Evolutionary conservation across 169 alveolate genomes (phyloP).

Genomic region (Plasmodium adleri): DNA sequence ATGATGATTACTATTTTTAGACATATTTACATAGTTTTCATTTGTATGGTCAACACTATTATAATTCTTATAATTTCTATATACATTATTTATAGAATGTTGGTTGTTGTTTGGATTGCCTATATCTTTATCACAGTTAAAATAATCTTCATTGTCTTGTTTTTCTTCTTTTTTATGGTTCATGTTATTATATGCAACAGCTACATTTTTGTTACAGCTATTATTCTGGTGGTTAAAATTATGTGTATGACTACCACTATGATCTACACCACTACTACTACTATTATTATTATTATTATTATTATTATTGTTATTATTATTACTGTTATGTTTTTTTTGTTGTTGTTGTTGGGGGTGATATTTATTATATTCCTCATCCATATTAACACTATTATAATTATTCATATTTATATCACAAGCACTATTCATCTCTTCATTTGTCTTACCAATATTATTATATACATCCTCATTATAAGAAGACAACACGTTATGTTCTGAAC

Average conservation of each 20-base stretch:
- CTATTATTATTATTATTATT: not conserved
- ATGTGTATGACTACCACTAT: not conserved
- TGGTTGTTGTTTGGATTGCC: slow-evolving; percentile 1
- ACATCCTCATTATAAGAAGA: too few relatives aligned
- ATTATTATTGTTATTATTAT: not conserved
- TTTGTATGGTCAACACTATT: not conserved
- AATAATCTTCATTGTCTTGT: slow-evolving; percentile 18
- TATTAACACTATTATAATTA: too few relatives aligned
- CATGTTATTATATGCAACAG: not conserved
- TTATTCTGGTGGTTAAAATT: not conserved
- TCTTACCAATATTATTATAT: too few relatives aligned
- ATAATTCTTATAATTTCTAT: not conserved
- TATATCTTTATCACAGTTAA: slow-evolving; percentile 14
- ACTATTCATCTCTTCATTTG: too few relatives aligned
- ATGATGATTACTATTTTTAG: slow-evolving; percentile 3
- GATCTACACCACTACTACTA: not conserved
- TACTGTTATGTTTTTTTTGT: not conserved
- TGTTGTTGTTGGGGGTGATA: too few relatives aligned
- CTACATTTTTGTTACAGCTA: slow-evolving; percentile 2
- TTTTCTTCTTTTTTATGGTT: slow-evolving; percentile 26
- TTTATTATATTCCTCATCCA: not conserved
- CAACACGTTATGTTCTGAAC: too few relatives aligned
- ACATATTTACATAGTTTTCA: slow-evolving; percentile 9
- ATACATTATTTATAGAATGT: not conserved
- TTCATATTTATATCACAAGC: too few relatives aligned